A percentile compares a stretch with the other conserved stretches of the same genome.
phyloP scores from a whole-genome alignment of 2,329 filamentous ascomycete species.

The Ascochyta lentis region DNA sequence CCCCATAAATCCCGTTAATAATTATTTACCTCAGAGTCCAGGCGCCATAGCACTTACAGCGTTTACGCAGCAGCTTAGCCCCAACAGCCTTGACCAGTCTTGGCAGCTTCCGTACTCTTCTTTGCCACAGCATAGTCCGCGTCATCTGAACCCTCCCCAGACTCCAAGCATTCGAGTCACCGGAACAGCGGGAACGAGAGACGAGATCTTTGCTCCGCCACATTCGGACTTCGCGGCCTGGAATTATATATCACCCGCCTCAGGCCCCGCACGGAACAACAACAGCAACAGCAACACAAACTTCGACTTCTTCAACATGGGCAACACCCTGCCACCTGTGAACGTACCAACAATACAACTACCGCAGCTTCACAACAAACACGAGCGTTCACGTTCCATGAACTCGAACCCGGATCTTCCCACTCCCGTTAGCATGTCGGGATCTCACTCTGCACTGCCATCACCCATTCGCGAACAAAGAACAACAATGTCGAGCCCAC shows the following conservation, averaged over 20 bases:
- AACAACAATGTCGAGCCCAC: conserved; percentile 32
- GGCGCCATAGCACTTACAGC: conserved; percentile 40
- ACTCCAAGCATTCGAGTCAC: conserved; percentile 43
- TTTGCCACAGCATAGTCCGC: conserved; percentile 41
- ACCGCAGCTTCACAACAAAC: conserved; percentile 26
- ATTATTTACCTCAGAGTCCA: conserved; percentile 38
- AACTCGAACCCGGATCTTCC: conserved; percentile 43
- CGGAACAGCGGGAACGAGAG: conserved; percentile 30
- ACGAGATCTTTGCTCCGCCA: conserved; percentile 41
- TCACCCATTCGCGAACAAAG: conserved; percentile 37
- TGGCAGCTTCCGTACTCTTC: conserved; percentile 36
- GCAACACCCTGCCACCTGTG: conserved; percentile 29
- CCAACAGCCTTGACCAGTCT: conserved; percentile 31
- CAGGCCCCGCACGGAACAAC: conserved; percentile 33
- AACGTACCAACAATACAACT: conserved; percentile 30
- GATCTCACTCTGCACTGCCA: conserved; percentile 36
- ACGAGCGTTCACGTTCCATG: conserved; percentile 42
- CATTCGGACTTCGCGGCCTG: conserved; percentile 37
- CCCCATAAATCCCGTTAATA: conserved; percentile 29
- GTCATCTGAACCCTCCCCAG: conserved; percentile 41
- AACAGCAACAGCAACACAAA: conserved; percentile 33
- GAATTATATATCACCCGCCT: conserved; percentile 42
- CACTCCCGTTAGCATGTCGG: conserved; percentile 44
- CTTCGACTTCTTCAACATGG: conserved; percentile 34
- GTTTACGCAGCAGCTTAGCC: conserved; percentile 41